phyloP scores from a whole-genome alignment of 2,329 filamentous ascomycete species.

The Oidium heveae region DNA sequence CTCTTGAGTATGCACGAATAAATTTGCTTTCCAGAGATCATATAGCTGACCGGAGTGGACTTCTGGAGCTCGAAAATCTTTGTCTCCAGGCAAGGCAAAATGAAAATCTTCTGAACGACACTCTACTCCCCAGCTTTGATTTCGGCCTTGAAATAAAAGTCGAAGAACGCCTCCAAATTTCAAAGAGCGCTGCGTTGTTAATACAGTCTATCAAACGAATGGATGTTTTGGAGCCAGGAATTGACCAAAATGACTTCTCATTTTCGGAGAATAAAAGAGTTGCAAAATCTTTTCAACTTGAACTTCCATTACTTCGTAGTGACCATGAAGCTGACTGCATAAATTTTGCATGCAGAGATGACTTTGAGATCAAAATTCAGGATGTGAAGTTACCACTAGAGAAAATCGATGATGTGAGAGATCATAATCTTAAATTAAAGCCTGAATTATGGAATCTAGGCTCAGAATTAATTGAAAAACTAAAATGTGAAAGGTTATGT shows the following conservation, averaged over 20 bases:
- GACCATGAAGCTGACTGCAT: conserved; percentile 11
- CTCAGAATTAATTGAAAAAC: conserved; percentile 4
- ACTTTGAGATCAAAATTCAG: conserved; percentile 8
- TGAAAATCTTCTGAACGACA: conserved; percentile 1
- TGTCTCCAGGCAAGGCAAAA: not conserved
- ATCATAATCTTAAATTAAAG: conserved; percentile 9
- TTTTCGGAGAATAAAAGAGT: not conserved
- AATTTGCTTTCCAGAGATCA: conserved; percentile 10
- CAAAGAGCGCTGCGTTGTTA: conserved; percentile 7
- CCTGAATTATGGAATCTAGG: conserved; percentile 5
- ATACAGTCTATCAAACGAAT: conserved; percentile 5
- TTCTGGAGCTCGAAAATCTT: conserved; percentile 5
- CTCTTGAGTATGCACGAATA: conserved; percentile 11
- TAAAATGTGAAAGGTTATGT: conserved; percentile 10
- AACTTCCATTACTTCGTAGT: conserved; percentile 10
- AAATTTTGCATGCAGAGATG: conserved; percentile 8
- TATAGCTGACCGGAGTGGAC: conserved; percentile 4
- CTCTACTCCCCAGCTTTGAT: conserved; percentile 6
- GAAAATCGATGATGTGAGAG: conserved; percentile 8
- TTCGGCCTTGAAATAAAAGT: conserved; percentile 3
- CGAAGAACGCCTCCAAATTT: conserved; percentile 9
- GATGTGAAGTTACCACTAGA: conserved; percentile 12
- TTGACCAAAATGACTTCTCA: not conserved
- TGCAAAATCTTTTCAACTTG: conserved; percentile 4
- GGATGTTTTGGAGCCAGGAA: conserved; percentile 3